A percentile compares a stretch with the other conserved stretches of the same genome.
Evolutionary conservation across 441 rosid species (phyloP).

Genomic region (Jatropha podagrica): DNA sequence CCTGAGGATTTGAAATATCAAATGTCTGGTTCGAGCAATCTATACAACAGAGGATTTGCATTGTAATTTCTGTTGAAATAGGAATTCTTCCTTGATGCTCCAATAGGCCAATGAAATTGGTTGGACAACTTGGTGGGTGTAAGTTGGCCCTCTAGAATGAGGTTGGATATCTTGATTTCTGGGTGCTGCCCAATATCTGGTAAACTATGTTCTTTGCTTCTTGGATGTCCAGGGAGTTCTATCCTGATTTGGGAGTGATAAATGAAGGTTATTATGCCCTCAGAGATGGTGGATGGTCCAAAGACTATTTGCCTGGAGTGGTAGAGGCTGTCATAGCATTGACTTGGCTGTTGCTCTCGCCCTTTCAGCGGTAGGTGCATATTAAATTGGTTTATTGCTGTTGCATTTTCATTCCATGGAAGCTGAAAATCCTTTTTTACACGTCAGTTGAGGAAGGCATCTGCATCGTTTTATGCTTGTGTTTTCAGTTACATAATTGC

Average conservation of each 20-base stretch:
- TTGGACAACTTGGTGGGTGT: constrained; percentile 1
- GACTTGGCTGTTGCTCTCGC: neutral
- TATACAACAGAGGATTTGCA: constrained; percentile 46
- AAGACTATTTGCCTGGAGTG: neutral
- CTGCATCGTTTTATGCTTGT: neutral
- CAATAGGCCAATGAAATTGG: constrained; percentile 7
- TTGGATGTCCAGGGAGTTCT: neutral
- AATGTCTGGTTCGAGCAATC: constrained; percentile 38
- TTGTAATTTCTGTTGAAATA: constrained; percentile 28
- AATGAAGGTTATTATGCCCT: neutral
- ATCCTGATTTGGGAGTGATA: neutral
- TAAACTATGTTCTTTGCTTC: neutral
- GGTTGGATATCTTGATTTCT: neutral
- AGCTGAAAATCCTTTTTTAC: neutral
- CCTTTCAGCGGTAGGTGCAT: neutral
- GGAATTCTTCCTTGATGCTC: constrained; percentile 9
- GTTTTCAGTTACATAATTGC: neutral
- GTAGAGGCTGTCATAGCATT: neutral
- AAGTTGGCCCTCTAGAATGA: neutral
- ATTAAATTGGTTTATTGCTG: neutral
- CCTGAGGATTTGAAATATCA: constrained; percentile 41
- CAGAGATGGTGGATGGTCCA: neutral
- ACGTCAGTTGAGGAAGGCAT: neutral
- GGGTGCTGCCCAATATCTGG: neutral
- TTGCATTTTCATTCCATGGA: neutral